Evolutionary conservation across 2,329 filamentous ascomycete genomes (phyloP).

Genomic region (Cordyceps farinosa): DNA sequence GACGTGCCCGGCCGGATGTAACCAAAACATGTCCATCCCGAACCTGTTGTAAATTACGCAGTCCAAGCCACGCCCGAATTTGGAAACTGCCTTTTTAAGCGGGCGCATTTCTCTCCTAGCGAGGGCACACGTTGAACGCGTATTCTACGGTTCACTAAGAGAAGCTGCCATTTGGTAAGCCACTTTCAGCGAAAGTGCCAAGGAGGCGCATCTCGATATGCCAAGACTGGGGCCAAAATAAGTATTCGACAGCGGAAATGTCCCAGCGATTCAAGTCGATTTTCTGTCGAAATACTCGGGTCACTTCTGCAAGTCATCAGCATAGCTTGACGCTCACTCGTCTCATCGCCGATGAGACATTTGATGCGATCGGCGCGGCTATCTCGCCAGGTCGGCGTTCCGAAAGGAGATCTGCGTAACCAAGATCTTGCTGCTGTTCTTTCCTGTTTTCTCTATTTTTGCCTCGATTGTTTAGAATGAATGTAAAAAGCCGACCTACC

Average conservation of each 20-base stretch:
- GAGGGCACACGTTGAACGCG: neutral
- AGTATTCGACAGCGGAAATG: neutral
- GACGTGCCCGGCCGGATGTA: neutral
- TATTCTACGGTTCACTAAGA: too few relatives aligned
- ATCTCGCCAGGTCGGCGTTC: neutral
- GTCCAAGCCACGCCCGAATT: too few relatives aligned
- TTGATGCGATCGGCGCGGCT: slow-evolving; percentile 3
- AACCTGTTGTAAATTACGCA: neutral
- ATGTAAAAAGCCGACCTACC: neutral
- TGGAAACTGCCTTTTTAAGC: neutral
- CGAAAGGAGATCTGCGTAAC: neutral
- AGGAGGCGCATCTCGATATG: neutral
- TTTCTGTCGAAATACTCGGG: neutral
- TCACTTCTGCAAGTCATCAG: neutral
- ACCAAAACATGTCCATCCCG: neutral
- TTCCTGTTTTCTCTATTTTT: too few relatives aligned
- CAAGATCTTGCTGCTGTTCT: too few relatives aligned
- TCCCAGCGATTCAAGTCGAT: neutral
- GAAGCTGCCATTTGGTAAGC: neutral
- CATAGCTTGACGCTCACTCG: too few relatives aligned
- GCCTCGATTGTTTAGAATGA: neutral
- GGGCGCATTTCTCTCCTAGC: neutral
- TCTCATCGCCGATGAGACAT: neutral
- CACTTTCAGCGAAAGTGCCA: neutral
- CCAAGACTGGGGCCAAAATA: neutral